A percentile compares a stretch with the other conserved stretches of the same genome.
phyloP scores from a whole-genome alignment of 805 yeast species.

The Myxozyma neglecta region DNA sequence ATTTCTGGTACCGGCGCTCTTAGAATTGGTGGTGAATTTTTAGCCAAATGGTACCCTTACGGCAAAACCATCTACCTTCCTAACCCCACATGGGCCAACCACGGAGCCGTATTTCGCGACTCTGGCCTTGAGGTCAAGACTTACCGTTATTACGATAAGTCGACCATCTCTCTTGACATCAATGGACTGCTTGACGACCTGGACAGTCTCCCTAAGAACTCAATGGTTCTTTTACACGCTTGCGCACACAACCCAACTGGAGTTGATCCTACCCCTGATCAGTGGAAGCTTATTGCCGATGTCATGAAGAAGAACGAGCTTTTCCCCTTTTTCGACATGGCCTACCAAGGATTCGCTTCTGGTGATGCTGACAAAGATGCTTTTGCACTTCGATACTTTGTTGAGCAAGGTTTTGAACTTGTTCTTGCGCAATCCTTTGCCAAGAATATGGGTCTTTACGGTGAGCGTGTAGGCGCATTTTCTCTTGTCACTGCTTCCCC shows the following conservation, averaged over 20 bases:
- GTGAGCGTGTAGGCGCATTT: constrained; percentile 90
- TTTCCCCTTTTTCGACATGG: constrained; percentile 86
- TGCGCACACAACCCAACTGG: constrained; percentile 99
- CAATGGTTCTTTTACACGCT: constrained; percentile 79
- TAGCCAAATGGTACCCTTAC: constrained; percentile 57
- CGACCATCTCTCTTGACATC: constrained; percentile 62
- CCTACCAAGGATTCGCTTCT: constrained; percentile 92
- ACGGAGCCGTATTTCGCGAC: constrained; percentile 71
- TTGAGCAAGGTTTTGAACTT: constrained; percentile 44
- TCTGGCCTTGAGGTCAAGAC: constrained; percentile 62
- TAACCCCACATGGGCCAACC: constrained; percentile 94
- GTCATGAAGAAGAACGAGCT: constrained; percentile 58
- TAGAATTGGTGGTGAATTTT: constrained; percentile 77
- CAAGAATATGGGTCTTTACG: constrained; percentile 92
- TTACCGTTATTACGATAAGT: constrained; percentile 70
- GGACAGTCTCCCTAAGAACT: constrained; percentile 53
- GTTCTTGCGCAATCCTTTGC: constrained; percentile 88
- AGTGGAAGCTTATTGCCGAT: constrained; percentile 76
- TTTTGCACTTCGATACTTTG: constrained; percentile 50
- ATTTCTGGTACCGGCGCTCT: constrained; percentile 95
- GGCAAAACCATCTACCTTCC: constrained; percentile 66
- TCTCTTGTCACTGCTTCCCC: constrained; percentile 53
- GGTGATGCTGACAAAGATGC: constrained; percentile 79
- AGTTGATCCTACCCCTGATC: constrained; percentile 77
- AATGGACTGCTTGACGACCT: constrained; percentile 64